phyloP scores from a whole-genome alignment of 1,139 yeast genomes.

The Suhomyces bribrorum region DNA sequence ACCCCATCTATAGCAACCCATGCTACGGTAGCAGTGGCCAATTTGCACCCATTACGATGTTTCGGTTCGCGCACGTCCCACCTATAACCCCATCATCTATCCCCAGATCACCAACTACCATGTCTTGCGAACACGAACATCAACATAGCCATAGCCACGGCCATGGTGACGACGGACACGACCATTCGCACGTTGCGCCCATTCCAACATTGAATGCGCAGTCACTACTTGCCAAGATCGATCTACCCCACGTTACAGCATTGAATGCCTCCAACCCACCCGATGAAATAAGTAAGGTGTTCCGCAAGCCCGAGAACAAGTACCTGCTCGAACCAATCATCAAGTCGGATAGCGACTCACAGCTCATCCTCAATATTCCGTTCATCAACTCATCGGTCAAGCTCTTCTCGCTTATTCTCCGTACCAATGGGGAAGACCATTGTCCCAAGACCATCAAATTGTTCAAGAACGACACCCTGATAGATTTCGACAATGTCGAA shows the following conservation, averaged over 20 bases:
- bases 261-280: conserved; percentile 61
- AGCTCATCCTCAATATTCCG: conserved; percentile 73
- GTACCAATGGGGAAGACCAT: conserved; percentile 61
- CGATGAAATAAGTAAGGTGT: conserved; percentile 53
- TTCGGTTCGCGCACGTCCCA: background rate
- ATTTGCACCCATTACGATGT: background rate
- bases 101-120: conserved; percentile 11
- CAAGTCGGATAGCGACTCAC: conserved; percentile 80
- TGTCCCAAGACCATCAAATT: conserved; percentile 73
- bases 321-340: conserved; percentile 50
- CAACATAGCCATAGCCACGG: conserved; percentile 24
- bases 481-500: conserved; percentile 70
- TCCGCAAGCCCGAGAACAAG: conserved; percentile 44
- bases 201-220: conserved; percentile 72
- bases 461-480: conserved; percentile 65
- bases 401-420: conserved; percentile 67
- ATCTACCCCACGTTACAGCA: conserved; percentile 60
- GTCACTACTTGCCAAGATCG: conserved; percentile 62
- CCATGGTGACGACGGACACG: conserved; percentile 18
- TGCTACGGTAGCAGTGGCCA: no score
- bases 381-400: conserved; percentile 71
- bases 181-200: conserved; percentile 55
- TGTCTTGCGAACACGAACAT: conserved; percentile 48
- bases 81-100: background rate
- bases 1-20: no score